Percentiles rank a stretch among this genome's conserved stretches.
Evolutionary conservation across 106 monocot species (phyloP).

Genomic region (Apostasia shenzhenica): DNA sequence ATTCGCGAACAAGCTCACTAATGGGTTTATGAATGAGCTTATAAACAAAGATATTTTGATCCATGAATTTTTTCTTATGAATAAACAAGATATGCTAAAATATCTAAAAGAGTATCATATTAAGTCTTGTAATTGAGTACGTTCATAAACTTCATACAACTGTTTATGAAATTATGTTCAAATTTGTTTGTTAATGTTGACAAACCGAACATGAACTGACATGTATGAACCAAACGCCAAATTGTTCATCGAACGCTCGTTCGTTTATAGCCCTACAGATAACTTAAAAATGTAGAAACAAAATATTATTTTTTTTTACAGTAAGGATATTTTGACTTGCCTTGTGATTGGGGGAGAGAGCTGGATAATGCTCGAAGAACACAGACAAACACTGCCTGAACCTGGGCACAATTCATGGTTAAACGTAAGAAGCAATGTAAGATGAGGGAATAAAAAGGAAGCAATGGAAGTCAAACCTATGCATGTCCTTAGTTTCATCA

Average conservation of each 20-base stretch:
- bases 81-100: no score
- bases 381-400: slow-evolving; percentile 90
- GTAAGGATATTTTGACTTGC: slow-evolving; percentile 20
- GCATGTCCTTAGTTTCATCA: slow-evolving; percentile 49
- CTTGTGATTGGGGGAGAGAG: slow-evolving; percentile 61
- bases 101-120: no score
- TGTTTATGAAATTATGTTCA: no score
- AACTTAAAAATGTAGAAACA: background rate
- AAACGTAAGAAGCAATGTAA: background rate
- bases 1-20: no score
- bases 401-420: slow-evolving; percentile 20
- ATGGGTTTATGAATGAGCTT: no score
- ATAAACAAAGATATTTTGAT: background rate
- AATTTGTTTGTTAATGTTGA: no score
- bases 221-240: background rate
- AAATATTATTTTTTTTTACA: no score
- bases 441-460: background rate
- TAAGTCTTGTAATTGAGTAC: background rate
- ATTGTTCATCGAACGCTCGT: background rate
- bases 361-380: slow-evolving; percentile 92
- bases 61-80: no score
- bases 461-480: slow-evolving; percentile 31
- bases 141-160: no score
- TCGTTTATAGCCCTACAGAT: background rate
- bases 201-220: no score